Evolutionary conservation across 345 rosid genomes (phyloP).

Genomic region (Salix caprea): DNA sequence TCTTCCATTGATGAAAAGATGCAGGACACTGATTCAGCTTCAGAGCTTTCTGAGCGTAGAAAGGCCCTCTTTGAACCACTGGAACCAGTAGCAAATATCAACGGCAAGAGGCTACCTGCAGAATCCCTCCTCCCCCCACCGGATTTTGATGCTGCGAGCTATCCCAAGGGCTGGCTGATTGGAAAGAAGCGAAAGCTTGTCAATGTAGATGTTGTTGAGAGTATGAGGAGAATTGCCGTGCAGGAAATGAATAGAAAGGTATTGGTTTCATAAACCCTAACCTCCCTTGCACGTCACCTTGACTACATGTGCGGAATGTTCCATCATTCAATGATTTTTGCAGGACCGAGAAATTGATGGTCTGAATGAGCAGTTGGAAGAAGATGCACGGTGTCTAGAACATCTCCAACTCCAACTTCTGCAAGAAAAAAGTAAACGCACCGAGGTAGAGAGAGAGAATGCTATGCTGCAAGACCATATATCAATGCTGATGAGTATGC

Average conservation of each 20-base stretch:
- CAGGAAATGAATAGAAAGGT: slow-evolving; percentile 99
- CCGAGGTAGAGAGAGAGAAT: slow-evolving; percentile 80
- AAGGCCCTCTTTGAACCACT: slow-evolving; percentile 88
- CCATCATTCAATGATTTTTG: slow-evolving; percentile 1
- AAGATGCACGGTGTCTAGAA: slow-evolving; percentile 72
- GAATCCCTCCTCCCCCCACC: slow-evolving; percentile 88
- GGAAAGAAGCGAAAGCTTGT: slow-evolving; percentile 95
- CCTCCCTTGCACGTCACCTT: neutral
- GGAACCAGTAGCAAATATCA: slow-evolving; percentile 48
- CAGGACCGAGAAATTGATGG: slow-evolving; percentile 91
- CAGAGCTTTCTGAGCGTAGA: slow-evolving; percentile 62
- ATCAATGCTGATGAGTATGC: slow-evolving; percentile 75
- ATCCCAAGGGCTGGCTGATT: slow-evolving; percentile 88
- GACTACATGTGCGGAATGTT: neutral
- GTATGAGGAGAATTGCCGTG: slow-evolving; percentile 93
- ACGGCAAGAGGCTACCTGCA: slow-evolving; percentile 47
- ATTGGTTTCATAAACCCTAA: neutral
- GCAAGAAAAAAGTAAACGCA: slow-evolving; percentile 67
- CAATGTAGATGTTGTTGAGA: slow-evolving; percentile 90
- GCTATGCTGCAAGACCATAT: slow-evolving; percentile 73
- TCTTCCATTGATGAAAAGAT: slow-evolving; percentile 36
- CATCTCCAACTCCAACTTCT: slow-evolving; percentile 81
- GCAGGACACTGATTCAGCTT: slow-evolving; percentile 29
- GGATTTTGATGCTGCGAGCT: slow-evolving; percentile 72
- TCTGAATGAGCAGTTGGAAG: slow-evolving; percentile 88